Conservation (phyloP, 768 basidiomycete species). For the Leccinellum luteum region DNA sequence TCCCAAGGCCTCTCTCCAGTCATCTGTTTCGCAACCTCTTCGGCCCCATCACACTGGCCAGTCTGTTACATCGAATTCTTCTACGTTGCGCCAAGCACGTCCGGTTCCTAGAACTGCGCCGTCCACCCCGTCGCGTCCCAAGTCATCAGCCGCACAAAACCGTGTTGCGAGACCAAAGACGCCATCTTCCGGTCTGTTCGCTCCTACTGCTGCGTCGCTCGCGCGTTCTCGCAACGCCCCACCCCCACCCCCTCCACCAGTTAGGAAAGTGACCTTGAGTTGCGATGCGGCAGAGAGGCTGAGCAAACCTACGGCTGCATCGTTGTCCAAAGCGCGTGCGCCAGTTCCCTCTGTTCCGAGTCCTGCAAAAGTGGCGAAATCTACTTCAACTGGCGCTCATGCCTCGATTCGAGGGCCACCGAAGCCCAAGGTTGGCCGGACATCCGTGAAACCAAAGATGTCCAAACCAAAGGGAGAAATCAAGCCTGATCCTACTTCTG, state of each 20-base stretch:
- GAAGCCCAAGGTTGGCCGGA: constrained; percentile 26
- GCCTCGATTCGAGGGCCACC: constrained; percentile 28
- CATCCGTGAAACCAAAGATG: constrained; percentile 26
- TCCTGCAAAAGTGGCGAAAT: constrained; percentile 28
- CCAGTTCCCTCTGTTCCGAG: constrained; percentile 15
- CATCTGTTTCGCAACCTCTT: constrained; percentile 38
- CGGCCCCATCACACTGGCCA: constrained; percentile 42
- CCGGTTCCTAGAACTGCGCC: constrained; percentile 29
- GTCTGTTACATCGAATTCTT: constrained; percentile 34
- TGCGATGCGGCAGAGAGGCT: constrained; percentile 60
- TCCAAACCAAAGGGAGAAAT: constrained; percentile 18
- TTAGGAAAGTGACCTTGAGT: constrained; percentile 54
- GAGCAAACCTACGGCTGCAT: constrained; percentile 82
- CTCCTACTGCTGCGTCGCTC: constrained; percentile 81
- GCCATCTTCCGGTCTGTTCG: constrained; percentile 66
- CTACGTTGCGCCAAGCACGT: constrained; percentile 28
- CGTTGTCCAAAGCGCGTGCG: constrained; percentile 59
- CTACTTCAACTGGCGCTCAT: constrained; percentile 30
- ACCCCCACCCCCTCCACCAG: constrained; percentile 44
- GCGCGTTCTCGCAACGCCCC: constrained; percentile 61
- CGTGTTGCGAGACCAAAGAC: constrained; percentile 49
- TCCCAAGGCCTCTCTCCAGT: constrained; percentile 30
- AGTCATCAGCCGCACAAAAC: constrained; percentile 31
- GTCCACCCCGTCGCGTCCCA: constrained; percentile 35
- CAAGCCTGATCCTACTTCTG: constrained; percentile 19